Evolutionary conservation across 2,329 filamentous ascomycete genomes (phyloP).

Genomic region (Eutypella sp.): DNA sequence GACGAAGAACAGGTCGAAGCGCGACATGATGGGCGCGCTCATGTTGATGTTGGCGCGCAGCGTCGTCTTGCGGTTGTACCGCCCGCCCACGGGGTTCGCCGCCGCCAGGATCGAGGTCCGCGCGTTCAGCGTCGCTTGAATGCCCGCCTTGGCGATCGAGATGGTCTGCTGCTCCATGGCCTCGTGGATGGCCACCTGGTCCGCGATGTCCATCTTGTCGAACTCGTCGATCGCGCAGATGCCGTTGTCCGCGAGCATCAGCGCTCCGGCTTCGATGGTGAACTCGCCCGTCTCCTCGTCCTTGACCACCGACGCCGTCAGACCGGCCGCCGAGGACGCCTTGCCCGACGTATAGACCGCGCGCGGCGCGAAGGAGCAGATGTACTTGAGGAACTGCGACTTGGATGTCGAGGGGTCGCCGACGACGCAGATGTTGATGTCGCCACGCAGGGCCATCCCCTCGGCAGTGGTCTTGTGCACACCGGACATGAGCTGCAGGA

Average conservation of each 20-base stretch:
- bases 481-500: slow-evolving; percentile 94
- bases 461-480: slow-evolving; percentile 88
- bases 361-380: slow-evolving; percentile 92
- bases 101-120: slow-evolving; percentile 93
- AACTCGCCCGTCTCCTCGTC: slow-evolving; percentile 98
- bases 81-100: slow-evolving; percentile 89
- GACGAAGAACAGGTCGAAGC: slow-evolving; percentile 98
- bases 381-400: slow-evolving; percentile 96
- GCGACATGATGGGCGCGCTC: slow-evolving; percentile 97
- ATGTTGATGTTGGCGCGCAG: slow-evolving; percentile 96
- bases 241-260: slow-evolving; percentile 96
- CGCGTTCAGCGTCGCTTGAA: slow-evolving; percentile 94
- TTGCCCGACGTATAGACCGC: slow-evolving; percentile 98
- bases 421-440: slow-evolving; percentile 98
- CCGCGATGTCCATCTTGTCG: slow-evolving; percentile 97
- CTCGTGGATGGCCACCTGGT: slow-evolving; percentile 99
- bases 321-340: slow-evolving; percentile 92
- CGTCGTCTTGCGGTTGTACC: slow-evolving; percentile 96
- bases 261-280: slow-evolving; percentile 94
- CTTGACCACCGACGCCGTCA: slow-evolving; percentile 94
- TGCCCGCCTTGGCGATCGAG: slow-evolving; percentile 96
- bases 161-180: slow-evolving; percentile 99
- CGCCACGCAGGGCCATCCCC: slow-evolving; percentile 91
- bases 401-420: slow-evolving; percentile 96
- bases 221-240: slow-evolving; percentile 99